Evolutionary conservation across 352 stramenopile species (phyloP), one percentile per base, ranked within the genome.

Genomic region (Globisporangium takayamanum): DNA sequence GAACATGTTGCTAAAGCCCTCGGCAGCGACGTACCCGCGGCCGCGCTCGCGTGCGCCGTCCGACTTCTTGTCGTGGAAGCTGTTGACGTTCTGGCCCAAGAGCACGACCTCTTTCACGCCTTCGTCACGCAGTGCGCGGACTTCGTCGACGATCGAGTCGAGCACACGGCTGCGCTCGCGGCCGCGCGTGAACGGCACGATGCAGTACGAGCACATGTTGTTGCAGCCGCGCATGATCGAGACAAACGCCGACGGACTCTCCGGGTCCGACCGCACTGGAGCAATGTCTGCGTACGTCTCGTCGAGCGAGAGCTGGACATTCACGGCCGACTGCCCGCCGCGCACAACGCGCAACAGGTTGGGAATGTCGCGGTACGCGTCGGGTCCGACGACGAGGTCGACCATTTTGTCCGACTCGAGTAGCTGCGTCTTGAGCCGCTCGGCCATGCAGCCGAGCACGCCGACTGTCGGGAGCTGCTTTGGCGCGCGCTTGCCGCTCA

Each of bases 31-130:
- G 65, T 95, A 95, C 30, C 74, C 76, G 8, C 86, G 81, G 1
- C 86, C 86, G 25, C 80, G 65, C 48, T 92, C 77, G 15, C 59
- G 50, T 16, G 84, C 84, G 18, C 78, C 84, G 47, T 87, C 75
- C 0, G 81, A 92, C 60, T 88, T 80, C 26, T 82, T 91, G 78
- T 99, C 97, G 71, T 99, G 96, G 72, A 99, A 99, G 55, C 89
- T 98, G 77, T 99, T 99, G 47, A 99, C 97, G 74, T 99, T 99
- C 75, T 99, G 98, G 42, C 98, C 98, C n/a, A 99, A 78, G 36
- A 99, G 77, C 53, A 98, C 89, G 15, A 99, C 84, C 69, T 99
- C 98, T 68, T 98, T 99, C 20, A 99, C 88, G 49, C 91, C 94
- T 50, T 97, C 73, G 59, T 96, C 79, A 15, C 87, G 69, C 50